Conservation (phyloP, 1,139 yeast species). For the Lizanozyma gosingica region DNA sequence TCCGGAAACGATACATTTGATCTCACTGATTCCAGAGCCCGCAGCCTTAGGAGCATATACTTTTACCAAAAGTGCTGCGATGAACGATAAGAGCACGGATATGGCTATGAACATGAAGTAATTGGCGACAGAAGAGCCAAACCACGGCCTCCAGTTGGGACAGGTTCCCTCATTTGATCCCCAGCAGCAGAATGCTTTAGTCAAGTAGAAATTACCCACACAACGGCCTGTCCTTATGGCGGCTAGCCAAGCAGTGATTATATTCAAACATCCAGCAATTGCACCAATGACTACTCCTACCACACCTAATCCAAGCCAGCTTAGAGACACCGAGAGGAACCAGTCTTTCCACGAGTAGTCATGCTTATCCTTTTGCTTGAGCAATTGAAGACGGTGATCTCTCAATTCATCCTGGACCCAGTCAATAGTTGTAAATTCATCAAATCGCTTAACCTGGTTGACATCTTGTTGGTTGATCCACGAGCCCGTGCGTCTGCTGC, state of each 20-base stretch:
- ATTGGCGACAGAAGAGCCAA: constrained; percentile 31
- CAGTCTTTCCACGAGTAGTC: constrained; percentile 1
- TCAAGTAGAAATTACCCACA: constrained; percentile 57
- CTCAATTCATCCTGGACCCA: constrained; percentile 73
- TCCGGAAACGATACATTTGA: constrained; percentile 91
- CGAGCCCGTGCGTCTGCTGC: constrained; percentile 24
- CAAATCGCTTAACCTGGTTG: constrained; percentile 36
- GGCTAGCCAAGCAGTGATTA: constrained; percentile 81
- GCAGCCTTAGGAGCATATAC: constrained; percentile 84
- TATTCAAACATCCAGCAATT: constrained; percentile 73
- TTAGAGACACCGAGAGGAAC: constrained; percentile 40
- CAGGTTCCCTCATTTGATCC: constrained; percentile 45
- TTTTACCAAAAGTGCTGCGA: constrained; percentile 63
- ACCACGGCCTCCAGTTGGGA: constrained; percentile 49
- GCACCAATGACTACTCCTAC: constrained; percentile 74
- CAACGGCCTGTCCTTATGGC: constrained; percentile 77
- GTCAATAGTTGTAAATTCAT: constrained; percentile 64
- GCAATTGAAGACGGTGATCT: constrained; percentile 39
- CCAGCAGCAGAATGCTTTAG: constrained; percentile 75
- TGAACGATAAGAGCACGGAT: constrained; percentile 52
- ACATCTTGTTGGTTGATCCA: constrained; percentile 32
- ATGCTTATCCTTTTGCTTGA: constrained; percentile 11
- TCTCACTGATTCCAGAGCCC: constrained; percentile 95
- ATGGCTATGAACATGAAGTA: constrained; percentile 52
- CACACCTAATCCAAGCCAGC: constrained; percentile 66